Evolutionary conservation across 2,329 filamentous ascomycete genomes (phyloP).

Genomic region (Microsporum canis): DNA sequence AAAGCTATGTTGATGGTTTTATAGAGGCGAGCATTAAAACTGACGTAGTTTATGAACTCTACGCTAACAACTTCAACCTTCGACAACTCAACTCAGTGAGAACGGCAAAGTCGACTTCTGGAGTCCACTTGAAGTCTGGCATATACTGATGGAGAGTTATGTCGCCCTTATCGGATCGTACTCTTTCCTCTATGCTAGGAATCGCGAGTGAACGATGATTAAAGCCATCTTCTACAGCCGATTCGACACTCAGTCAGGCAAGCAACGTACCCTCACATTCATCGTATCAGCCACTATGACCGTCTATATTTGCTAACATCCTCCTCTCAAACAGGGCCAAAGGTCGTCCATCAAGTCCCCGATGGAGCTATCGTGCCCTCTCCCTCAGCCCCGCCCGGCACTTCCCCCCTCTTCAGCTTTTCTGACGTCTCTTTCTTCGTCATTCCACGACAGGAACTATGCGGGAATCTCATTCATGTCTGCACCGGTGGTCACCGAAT

Average conservation of each 20-base stretch:
- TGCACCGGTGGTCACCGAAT: conserved; percentile 65
- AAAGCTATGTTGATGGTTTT: no score
- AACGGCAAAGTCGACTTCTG: not conserved
- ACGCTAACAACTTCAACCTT: no score
- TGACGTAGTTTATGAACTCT: no score
- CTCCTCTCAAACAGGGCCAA: conserved; percentile 38
- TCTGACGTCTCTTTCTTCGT: conserved; percentile 80
- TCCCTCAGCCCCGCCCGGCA: conserved; percentile 34
- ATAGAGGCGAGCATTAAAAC: no score
- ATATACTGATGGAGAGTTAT: not conserved
- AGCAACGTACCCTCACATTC: conserved; percentile 2
- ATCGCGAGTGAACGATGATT: conserved; percentile 37
- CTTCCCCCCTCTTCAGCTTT: conserved; percentile 69
- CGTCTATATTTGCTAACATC: not conserved
- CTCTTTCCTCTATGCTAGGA: not conserved
- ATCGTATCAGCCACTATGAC: not conserved
- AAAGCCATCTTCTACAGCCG: conserved; percentile 57
- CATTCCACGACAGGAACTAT: conserved; percentile 89
- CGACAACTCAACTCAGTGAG: no score
- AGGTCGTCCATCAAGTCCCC: conserved; percentile 54
- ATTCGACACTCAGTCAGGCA: conserved; percentile 50
- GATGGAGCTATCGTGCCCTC: conserved; percentile 45
- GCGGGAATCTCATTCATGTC: conserved; percentile 71
- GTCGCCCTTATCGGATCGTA: not conserved
- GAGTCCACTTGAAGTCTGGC: not conserved